A percentile compares a stretch with the other conserved stretches of the same genome.
Evolutionary conservation across 129 eudicot genomes (phyloP).

Genomic region (Tagetes erecta): DNA sequence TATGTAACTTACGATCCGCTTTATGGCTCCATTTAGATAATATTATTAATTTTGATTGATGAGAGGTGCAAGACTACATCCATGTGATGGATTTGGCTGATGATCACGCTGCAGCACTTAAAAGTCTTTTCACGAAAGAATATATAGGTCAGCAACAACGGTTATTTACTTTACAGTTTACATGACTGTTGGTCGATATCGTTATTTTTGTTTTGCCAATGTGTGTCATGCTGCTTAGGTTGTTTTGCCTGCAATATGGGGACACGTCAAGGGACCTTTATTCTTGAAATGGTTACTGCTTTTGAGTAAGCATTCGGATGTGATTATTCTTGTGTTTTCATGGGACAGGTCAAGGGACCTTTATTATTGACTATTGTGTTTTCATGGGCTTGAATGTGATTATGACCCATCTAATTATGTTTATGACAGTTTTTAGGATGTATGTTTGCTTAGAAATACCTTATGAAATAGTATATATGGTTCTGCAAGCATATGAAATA

Average conservation of each 20-base stretch:
- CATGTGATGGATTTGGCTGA: slow-evolving; percentile 99
- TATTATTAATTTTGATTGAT: slow-evolving; percentile 5
- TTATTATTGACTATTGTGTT: too few species aligned
- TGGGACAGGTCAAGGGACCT: too few species aligned
- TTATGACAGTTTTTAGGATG: too few species aligned
- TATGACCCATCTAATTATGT: too few species aligned
- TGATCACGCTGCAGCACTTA: slow-evolving; percentile 88
- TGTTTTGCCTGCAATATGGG: slow-evolving; percentile 89
- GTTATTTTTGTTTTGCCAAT: not conserved
- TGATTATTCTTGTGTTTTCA: too few species aligned
- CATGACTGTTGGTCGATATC: not conserved
- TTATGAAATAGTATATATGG: too few species aligned
- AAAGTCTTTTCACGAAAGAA: slow-evolving; percentile 61
- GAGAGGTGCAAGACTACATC: slow-evolving; percentile 82
- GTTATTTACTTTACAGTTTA: not conserved
- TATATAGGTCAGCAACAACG: slow-evolving; percentile 51
- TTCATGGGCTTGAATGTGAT: too few species aligned
- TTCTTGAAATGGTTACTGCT: slow-evolving; percentile 91
- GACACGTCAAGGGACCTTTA: slow-evolving; percentile 83
- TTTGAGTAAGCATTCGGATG: slow-evolving; percentile 88
- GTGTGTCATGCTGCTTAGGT: slow-evolving; percentile 42
- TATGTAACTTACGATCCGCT: too few species aligned
- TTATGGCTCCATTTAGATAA: too few species aligned
- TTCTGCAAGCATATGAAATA: too few species aligned
- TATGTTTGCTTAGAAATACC: too few species aligned